A percentile compares a stretch with the other conserved stretches of the same genome.
Conservation (phyloP, 371 early-diverging fungal genomes). For the Mortierella sp. region DNA sequence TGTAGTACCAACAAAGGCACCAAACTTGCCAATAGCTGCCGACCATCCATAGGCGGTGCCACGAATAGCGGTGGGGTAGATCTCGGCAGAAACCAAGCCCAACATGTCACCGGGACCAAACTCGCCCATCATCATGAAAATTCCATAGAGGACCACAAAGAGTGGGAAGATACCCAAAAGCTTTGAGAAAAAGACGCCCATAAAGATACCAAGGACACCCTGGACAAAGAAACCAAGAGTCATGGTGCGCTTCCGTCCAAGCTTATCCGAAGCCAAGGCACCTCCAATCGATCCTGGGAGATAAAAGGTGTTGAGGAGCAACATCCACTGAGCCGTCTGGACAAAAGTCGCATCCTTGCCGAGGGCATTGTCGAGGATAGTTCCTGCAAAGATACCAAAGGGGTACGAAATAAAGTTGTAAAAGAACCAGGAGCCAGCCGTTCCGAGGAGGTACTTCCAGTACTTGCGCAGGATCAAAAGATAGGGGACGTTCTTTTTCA, state of each 20-base stretch:
- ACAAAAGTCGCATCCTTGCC: conserved; percentile 50
- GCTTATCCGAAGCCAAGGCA: conserved; percentile 58
- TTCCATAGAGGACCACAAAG: conserved; percentile 69
- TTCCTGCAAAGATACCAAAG: conserved; percentile 58
- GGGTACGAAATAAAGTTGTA: conserved; percentile 70
- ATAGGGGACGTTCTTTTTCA: conserved; percentile 63
- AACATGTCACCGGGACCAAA: conserved; percentile 66
- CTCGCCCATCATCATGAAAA: conserved; percentile 64
- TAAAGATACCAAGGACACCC: conserved; percentile 62
- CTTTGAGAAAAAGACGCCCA: conserved; percentile 60
- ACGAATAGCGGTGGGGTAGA: conserved; percentile 66
- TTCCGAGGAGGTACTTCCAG: conserved; percentile 63
- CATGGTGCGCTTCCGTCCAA: conserved; percentile 64
- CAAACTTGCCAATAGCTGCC: conserved; percentile 62
- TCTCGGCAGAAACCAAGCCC: conserved; percentile 62
- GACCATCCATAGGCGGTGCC: conserved; percentile 69
- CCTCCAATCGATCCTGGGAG: conserved; percentile 65
- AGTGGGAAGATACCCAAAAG: conserved; percentile 58
- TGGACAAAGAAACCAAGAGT: conserved; percentile 60
- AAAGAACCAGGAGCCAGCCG: conserved; percentile 67
- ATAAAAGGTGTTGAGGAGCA: conserved; percentile 61
- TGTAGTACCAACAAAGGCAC: conserved; percentile 60
- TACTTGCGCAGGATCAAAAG: conserved; percentile 61
- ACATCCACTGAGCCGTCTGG: conserved; percentile 61
- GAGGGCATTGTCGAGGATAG: conserved; percentile 60